Base-by-base conservation (phyloP, 2,329 filamentous ascomycete genomes). In the Fusarium subtropicale region DNA sequence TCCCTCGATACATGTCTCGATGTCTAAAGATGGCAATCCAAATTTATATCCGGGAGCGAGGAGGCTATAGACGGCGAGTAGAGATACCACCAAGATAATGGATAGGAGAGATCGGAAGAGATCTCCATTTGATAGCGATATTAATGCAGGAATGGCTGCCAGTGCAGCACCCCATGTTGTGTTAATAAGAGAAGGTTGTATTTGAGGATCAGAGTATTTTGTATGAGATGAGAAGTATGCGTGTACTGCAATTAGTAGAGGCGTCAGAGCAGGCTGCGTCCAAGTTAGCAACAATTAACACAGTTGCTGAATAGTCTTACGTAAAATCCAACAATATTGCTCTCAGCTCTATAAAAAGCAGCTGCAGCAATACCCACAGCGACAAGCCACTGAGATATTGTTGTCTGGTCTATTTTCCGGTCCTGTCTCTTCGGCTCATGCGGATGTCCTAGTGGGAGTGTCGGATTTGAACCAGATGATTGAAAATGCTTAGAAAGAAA, bases 21-120 rank as follows among this genome's bases (percentile, higher is more conserved):
- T 66, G 73, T 75, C 64, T 7, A 72, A n/a, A 6, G 50, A 48
- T 4, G 69, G 22, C 2, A 69, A 11, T 2, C n/a, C 50, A 3
- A 56, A 24, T 38, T 38, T 57, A 12, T 45, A 20, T 10, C 52
- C 56, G 0, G 68, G 38, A 3, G 28, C 38, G 11, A 81, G 60
- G 9, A 72, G 57, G 12, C 70, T 56, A 46, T 79, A 83, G 8
- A 74, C 61, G 2, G 73, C n/a, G 0, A 81, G 65, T 13, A 81
- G 61, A 10, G 69, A 73, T 16, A 46, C 50, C 1, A 77, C 64
- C 1, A 79, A 74, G 33, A 80, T 59, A 2, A 64, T 41, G 0
- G 79, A 79, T 6, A 78, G 26, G 0, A 67, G 7, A 16, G 42
- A 66, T 47, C 66, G 66, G 47, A 59, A 24, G 6, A 75, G 20